Evolutionary conservation across 768 basidiomycete species (phyloP).

Genomic region (Auriscalpium vulgare): DNA sequence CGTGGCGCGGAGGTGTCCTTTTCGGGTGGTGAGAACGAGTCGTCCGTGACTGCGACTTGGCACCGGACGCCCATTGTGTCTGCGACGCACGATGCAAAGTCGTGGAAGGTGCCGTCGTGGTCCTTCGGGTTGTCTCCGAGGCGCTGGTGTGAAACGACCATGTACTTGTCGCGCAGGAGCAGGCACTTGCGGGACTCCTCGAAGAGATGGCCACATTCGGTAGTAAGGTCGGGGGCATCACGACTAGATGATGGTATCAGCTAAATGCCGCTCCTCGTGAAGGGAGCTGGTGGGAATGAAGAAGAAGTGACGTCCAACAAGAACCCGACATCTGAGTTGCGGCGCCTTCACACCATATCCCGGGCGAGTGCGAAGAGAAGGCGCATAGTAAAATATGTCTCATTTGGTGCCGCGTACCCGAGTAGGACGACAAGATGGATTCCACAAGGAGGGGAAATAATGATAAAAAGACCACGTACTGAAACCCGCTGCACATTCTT

Average conservation of each 20-base stretch:
- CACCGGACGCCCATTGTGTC: slow-evolving; percentile 56
- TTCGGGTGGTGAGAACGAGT: slow-evolving; percentile 17
- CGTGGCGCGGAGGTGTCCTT: slow-evolving; percentile 47
- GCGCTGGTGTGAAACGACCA: slow-evolving; percentile 76
- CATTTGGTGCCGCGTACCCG: too few species aligned
- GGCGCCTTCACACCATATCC: too few species aligned
- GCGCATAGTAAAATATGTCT: too few species aligned
- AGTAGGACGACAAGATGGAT: slow-evolving; percentile 3
- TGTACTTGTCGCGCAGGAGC: slow-evolving; percentile 93
- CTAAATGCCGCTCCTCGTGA: too few species aligned
- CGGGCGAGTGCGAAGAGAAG: too few species aligned
- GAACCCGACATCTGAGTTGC: too few species aligned
- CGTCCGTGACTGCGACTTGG: slow-evolving; percentile 41
- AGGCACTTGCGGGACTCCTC: slow-evolving; percentile 78
- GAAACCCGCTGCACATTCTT: background rate
- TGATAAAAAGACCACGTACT: background rate
- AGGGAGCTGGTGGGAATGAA: too few species aligned
- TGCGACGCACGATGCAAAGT: slow-evolving; percentile 50
- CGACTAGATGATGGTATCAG: background rate
- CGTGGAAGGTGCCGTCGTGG: slow-evolving; percentile 72
- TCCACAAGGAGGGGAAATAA: slow-evolving; percentile 11
- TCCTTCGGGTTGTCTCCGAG: slow-evolving; percentile 94
- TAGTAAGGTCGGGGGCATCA: slow-evolving; percentile 12
- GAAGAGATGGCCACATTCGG: slow-evolving; percentile 36
- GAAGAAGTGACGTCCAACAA: too few species aligned